Evolutionary conservation across 2,329 filamentous ascomycete genomes (phyloP), one percentile per base, ranked within the genome.

Genomic region (Thielaviopsis euricoi): DNA sequence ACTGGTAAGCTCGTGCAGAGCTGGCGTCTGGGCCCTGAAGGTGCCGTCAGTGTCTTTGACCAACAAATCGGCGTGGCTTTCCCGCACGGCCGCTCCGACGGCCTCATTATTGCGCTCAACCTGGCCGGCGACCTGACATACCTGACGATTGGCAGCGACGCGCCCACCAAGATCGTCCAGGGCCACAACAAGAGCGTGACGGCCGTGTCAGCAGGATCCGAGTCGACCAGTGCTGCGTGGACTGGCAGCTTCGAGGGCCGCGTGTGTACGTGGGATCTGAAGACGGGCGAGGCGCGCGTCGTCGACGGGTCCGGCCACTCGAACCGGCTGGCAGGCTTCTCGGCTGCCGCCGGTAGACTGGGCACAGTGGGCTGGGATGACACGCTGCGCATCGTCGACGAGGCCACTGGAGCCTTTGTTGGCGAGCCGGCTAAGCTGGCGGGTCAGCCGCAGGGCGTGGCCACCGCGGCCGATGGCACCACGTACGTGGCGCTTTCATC

Each of bases 61-160:
- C 93, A 98, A 70, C 93, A 98, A 68, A 88, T 97, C 33, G 93
- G 93, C 56, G 89, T 98, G 6, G 88, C 93, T 10, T 95, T 89
- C 83, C 88, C 90, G 1, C 77, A 82, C 52, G 87, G 86, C 53
- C 80, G 91, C 62, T 86, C 75, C 56, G 93, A 98, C 67, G 88
- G 86, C 29, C 75, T 96, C 61, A 82, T 98, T 62, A 90, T 98
- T 69, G 95, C 88, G 69, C 74, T 97, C 63, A 93, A 89, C 64
- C 77, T 97, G 21, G 83, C 83, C 55, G 93, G 93, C 23, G 87
- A 96, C 67, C 80, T 98, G 60, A 94, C 87, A 69, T 98, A 98
- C 70, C 77, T 97, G 50, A 76, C 81, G 12, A 81, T 88, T 66
- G 86, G 86, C 51, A 85, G 77, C 53, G 73, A 79, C 0, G 79